Conservation (phyloP, 2,329 filamentous ascomycete species). For the Trichoderma lentiforme region DNA sequence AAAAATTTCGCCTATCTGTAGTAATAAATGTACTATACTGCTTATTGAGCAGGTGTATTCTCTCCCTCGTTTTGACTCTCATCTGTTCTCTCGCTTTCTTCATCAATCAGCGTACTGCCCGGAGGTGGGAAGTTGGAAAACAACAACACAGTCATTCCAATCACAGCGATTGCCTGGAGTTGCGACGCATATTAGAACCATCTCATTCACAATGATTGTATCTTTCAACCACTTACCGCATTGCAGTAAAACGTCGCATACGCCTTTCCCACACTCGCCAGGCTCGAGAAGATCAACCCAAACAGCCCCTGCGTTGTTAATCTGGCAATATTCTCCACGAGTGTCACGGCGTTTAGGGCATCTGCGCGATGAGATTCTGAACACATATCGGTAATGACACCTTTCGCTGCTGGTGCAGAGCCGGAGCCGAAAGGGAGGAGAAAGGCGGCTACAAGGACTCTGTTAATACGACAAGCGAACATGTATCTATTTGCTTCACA, state of each 20-base stretch:
- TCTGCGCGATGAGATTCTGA: slow-evolving; percentile 59
- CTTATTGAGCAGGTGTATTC: background rate
- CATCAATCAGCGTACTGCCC: slow-evolving; percentile 36
- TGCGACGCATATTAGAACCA: slow-evolving; percentile 15
- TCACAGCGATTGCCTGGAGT: slow-evolving; percentile 47
- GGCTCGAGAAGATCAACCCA: slow-evolving; percentile 61
- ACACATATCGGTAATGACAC: slow-evolving; percentile 70
- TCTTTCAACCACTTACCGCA: slow-evolving; percentile 42
- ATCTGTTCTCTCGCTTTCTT: slow-evolving; percentile 18
- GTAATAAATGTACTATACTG: background rate
- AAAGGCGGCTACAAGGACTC: slow-evolving; percentile 48
- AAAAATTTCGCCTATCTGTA: background rate
- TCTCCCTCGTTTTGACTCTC: background rate
- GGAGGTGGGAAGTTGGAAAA: slow-evolving; percentile 43
- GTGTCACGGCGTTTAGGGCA: slow-evolving; percentile 64
- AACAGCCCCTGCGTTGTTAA: slow-evolving; percentile 64
- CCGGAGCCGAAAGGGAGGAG: slow-evolving; percentile 67
- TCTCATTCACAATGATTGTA: no score
- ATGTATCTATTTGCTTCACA: no score
- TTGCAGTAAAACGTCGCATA: slow-evolving; percentile 67
- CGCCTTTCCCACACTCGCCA: slow-evolving; percentile 57
- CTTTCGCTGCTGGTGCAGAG: slow-evolving; percentile 66
- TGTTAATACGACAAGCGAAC: background rate
- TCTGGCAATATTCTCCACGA: slow-evolving; percentile 66
- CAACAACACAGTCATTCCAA: slow-evolving; percentile 40